Conservation (phyloP, 2,329 filamentous ascomycete genomes). For the Pseudopithomyces maydicus region DNA sequence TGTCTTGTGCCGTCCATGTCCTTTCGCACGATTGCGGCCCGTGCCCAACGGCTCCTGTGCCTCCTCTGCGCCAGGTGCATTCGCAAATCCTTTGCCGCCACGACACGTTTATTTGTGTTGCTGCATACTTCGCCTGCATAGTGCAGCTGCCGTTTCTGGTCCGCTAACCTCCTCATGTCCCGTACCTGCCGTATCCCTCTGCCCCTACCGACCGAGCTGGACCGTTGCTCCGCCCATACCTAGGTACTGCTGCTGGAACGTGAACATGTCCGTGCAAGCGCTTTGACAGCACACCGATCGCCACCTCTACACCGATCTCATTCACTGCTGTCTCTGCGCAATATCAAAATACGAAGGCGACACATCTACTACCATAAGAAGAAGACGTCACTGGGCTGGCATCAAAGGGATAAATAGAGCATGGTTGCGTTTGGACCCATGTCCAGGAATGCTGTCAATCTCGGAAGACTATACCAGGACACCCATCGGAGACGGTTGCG, state of each 20-base stretch:
- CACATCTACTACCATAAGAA: background rate
- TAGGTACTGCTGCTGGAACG: background rate
- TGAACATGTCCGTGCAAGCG: background rate
- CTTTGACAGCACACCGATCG: conserved; percentile 1
- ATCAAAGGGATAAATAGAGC: background rate
- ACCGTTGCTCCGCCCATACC: background rate
- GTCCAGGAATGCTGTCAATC: conserved; percentile 16
- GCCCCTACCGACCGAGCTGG: background rate
- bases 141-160: background rate
- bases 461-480: conserved; percentile 13
- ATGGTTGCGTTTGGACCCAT: conserved; percentile 13
- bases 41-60: conserved; percentile 10
- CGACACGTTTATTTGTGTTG: conserved; percentile 18
- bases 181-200: background rate
- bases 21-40: conserved; percentile 4
- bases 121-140: conserved; percentile 4
- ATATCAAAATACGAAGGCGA: background rate
- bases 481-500: background rate
- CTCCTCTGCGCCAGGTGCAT: conserved; percentile 16
- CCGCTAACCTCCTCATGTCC: background rate
- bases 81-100: conserved; percentile 27
- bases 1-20: conserved; percentile 16
- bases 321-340: background rate
- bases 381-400: background rate
- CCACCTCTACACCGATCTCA: background rate